Conservation (phyloP, 2,329 filamentous ascomycete species). For the Penicillium sp. region DNA sequence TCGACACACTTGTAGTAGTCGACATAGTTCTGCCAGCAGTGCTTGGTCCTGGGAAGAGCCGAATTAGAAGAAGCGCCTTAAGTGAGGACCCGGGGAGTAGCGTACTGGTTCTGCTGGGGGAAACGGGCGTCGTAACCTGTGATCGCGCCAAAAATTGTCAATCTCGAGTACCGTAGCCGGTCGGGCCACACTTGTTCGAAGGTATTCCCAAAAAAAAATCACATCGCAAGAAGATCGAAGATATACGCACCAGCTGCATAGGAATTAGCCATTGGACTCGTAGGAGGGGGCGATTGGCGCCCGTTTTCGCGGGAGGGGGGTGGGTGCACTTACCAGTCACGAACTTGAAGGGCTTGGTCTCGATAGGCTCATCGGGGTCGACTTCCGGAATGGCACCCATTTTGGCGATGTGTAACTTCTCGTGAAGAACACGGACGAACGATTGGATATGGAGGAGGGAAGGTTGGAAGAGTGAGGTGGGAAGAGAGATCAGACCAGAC, state of each 20-base stretch:
- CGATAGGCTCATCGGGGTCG: constrained; percentile 73
- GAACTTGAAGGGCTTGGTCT: constrained; percentile 99
- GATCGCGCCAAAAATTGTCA: constrained; percentile 39
- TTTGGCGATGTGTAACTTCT: constrained; percentile 53
- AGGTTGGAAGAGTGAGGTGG: constrained; percentile 27
- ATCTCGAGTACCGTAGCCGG: constrained; percentile 23
- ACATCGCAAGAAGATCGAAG: constrained; percentile 16
- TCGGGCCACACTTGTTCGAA: constrained; percentile 17
- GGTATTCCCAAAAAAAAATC: constrained; percentile 14
- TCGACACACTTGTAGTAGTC: constrained; percentile 99
- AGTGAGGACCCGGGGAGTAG: constrained; percentile 2
- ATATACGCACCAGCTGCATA: constrained; percentile 53
- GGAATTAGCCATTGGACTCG: constrained; percentile 47
- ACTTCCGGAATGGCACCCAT: constrained; percentile 76
- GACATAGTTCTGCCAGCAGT: constrained; percentile 99
- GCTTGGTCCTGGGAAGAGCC: constrained; percentile 69
- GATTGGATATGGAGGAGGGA: constrained; percentile 22
- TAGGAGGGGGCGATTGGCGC: constrained; percentile 32
- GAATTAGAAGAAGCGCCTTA: constrained; percentile 15
- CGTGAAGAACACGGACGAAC: constrained; percentile 23
- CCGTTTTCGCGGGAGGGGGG: constrained; percentile 25
- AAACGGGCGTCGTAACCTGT: constrained; percentile 98
- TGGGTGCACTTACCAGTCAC: constrained; percentile 78
- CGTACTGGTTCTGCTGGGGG: constrained; percentile 82
- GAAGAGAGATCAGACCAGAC: constrained; percentile 33